Percentiles rank a stretch among this genome's conserved stretches.
Evolutionary conservation across 73 alveolate species (phyloP).

Genomic region (Tetrahymena elliotti): DNA sequence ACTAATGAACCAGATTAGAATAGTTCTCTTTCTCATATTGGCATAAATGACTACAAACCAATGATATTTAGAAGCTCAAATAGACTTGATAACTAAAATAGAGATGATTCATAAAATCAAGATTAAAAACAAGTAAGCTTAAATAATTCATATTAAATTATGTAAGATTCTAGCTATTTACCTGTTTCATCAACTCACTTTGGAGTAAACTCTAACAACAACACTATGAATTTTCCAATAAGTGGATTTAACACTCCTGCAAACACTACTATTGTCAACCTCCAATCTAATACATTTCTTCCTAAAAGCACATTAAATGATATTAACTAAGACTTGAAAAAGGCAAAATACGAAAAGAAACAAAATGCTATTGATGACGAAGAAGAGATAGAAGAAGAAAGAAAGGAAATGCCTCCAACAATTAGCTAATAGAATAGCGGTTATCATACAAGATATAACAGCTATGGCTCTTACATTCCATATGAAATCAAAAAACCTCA

Average conservation of each 20-base stretch:
- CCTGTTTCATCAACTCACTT: neutral
- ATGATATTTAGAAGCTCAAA: neutral
- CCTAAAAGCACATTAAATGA: neutral
- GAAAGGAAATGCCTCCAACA: neutral
- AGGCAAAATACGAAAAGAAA: neutral
- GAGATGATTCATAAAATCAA: neutral
- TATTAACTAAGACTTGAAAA: neutral
- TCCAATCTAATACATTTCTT: neutral
- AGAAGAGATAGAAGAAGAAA: neutral
- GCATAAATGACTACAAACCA: neutral
- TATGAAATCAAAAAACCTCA: neutral
- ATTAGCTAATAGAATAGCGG: neutral
- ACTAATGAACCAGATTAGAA: neutral
- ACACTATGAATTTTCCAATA: neutral
- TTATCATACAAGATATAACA: neutral
- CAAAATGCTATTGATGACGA: neutral
- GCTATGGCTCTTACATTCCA: neutral
- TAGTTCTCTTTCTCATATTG: neutral
- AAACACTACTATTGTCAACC: neutral
- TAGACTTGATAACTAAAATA: neutral
- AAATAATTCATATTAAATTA: neutral
- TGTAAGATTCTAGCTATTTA: neutral
- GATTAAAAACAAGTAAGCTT: neutral
- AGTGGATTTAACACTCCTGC: neutral
- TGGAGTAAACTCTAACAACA: neutral